Evolutionary conservation across 1,284 basidiomycete species (phyloP), one percentile per base, ranked within the genome.

Genomic region (Cryptococcus deneoformans): DNA sequence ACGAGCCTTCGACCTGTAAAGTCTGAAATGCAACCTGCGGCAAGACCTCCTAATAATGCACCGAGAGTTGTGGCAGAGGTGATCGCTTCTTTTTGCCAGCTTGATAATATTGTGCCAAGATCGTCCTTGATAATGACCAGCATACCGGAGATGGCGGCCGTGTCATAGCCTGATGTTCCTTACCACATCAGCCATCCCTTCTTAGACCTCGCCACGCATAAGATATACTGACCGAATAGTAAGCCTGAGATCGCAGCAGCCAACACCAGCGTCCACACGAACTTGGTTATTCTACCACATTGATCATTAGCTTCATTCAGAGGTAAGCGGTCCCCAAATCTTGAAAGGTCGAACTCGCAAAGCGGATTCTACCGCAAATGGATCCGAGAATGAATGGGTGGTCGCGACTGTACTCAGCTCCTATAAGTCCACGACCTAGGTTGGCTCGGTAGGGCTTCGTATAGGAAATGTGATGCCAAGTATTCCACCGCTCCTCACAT

Each of bases 31-130:
- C 86, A 79, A 3, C 89, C 89, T 1, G 87, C 86, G 4, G 78
- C 80, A 12, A 91, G 80, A 42, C 87, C 86, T 14, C 88, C 89
- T 2, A 91, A 56, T 2, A 92, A 80, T 0, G 89, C 89, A 8
- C 87, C 88, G 29, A 91, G 80, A 0, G 89, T 91, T 0, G 89
- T 92, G 0, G 88, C 80, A 1, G 88, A 87, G 0, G 89, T 90
- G 67, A 90, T 89, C 46, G 88, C 81, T 81, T 90, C 88, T 86
- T 89, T 88, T 73, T 90, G 85, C 45, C 81, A 79, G 61, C 85
- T 81, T 0, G 85, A 84, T 10, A 90, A 79, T 8, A 72, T 70
- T 11, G 76, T 80, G 3, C 87, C 87, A 35, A 90, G 80, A 67
- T 90, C 88, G 2, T 80, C 79, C 0, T 84, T 82, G 58, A 91